A percentile compares a stretch with the other conserved stretches of the same genome.
Evolutionary conservation across 208 protist genomes (phyloP).

Genomic region (Leptomonas seymouri): DNA sequence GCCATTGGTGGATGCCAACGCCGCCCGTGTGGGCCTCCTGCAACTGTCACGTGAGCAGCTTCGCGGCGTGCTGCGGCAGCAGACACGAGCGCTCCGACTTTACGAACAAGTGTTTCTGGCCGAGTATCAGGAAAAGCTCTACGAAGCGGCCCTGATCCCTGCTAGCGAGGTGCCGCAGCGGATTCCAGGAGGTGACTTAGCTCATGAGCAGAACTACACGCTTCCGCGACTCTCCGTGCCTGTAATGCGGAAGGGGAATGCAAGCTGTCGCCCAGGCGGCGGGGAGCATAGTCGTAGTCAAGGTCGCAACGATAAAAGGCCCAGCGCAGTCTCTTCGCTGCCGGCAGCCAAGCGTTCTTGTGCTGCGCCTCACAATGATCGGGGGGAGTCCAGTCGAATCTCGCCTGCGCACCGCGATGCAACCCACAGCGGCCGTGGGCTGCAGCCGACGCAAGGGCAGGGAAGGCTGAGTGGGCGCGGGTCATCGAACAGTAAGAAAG

Average conservation of each 20-base stretch:
- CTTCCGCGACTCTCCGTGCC: conserved; percentile 22
- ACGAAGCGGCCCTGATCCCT: conserved; percentile 37
- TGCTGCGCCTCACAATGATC: background rate
- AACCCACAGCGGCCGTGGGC: background rate
- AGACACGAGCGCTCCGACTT: conserved; percentile 42
- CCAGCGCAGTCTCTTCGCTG: background rate
- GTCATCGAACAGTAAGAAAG: background rate
- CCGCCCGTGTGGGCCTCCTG: conserved; percentile 39
- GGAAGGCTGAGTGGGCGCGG: background rate
- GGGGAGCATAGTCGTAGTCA: background rate
- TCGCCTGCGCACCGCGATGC: conserved; percentile 17
- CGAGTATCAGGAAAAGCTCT: conserved; percentile 53
- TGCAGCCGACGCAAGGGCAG: background rate
- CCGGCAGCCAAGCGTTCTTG: background rate
- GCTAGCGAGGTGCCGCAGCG: conserved; percentile 30
- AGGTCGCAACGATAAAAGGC: background rate
- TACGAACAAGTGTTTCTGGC: conserved; percentile 75
- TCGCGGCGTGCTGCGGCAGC: conserved; percentile 10
- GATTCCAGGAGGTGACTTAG: conserved; percentile 19
- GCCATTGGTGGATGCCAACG: conserved; percentile 20
- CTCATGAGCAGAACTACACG: conserved; percentile 22
- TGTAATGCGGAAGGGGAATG: conserved; percentile 27
- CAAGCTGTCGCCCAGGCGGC: conserved; percentile 24
- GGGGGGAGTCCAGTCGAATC: background rate
- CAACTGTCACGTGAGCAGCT: conserved; percentile 37